These are phyloP conservation scores for Lupinus albus DNA, from an alignment of 306 rosid genomes.

Conservation along the genomic window DNA sequence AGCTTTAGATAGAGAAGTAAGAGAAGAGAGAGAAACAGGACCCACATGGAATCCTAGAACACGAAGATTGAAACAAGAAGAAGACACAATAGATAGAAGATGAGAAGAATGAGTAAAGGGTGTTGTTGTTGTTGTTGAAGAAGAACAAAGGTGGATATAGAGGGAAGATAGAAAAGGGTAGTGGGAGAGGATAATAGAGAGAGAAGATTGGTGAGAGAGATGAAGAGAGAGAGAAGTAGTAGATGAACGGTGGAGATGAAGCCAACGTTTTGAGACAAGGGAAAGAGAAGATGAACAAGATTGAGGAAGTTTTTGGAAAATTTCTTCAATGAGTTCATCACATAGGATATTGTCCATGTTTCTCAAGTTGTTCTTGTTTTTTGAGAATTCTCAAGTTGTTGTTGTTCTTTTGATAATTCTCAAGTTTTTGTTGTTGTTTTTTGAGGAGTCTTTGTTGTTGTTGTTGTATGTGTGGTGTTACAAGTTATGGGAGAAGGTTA, in stretches of 20 bases:
- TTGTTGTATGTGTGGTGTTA: background rate
- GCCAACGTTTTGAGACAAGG: slow-evolving; percentile 89
- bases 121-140: slow-evolving; percentile 19
- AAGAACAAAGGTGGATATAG: slow-evolving; percentile 50
- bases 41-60: slow-evolving; percentile 52
- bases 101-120: slow-evolving; percentile 36
- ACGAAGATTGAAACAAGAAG: slow-evolving; percentile 50
- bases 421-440: background rate
- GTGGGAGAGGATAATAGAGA: slow-evolving; percentile 51
- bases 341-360: slow-evolving; percentile 60
- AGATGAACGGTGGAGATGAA: slow-evolving; percentile 68
- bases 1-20: slow-evolving; percentile 62
- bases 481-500: background rate
- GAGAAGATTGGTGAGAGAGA: slow-evolving; percentile 34
- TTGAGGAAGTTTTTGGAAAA: slow-evolving; percentile 65
- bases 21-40: slow-evolving; percentile 64
- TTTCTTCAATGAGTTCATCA: slow-evolving; percentile 80
- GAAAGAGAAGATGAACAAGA: slow-evolving; percentile 60
- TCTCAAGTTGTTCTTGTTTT: background rate
- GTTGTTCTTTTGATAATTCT: too few relatives aligned
- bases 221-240: slow-evolving; percentile 69
- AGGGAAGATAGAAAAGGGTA: slow-evolving; percentile 66
- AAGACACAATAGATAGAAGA: slow-evolving; percentile 48
- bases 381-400: too few relatives aligned
- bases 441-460: too few relatives aligned